Base-by-base conservation (phyloP, 352 stramenopile genomes). In the Phytophthora megakarya region DNA sequence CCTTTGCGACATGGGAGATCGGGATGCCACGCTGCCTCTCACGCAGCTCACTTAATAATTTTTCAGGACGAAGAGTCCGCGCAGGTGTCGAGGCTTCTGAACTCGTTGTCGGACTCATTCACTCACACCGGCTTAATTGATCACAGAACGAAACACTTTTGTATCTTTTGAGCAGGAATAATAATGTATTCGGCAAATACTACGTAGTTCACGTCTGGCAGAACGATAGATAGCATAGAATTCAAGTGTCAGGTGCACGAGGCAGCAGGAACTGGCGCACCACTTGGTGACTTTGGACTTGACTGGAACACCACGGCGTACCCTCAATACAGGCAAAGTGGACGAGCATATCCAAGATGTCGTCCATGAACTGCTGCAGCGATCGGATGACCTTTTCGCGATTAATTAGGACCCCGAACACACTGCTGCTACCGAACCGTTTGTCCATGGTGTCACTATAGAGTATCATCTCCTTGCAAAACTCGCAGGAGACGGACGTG, bases 391-490 rank as follows among this genome's bases (percentile, higher is more conserved):
- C 44, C 25, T 73, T 73, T 19, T 65, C 65, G 25, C 47, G 51
- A 22, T 60, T 43, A 30, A 60, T 40, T 13, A 73, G 26, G 8
- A 49, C 33, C 3, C 52, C 59, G 38, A 56, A 13, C 58, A 68
- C 30, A 11, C 40, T 65, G 52, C 46, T 65, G 46, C 46, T 61
- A 10, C 38, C 21, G 26, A 68, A 67, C 4, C 25, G 9, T 44
- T 59, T 73, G 30, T 69, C 51, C 2, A 48, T 32, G 16, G 16
- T 61, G 37, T 63, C 53, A n/a, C 67, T 39, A 32, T 73, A 75
- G 11, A 55, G 30, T n/a, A 78, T 64, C 30, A 78, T 53, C 66
- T 75, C 61, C 21, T 70, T 67, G 66, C 70, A 78, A 33, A 72
- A 75, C n/a, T 67, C 51, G 22, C 70, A 78, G 32, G 49, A 63